A percentile compares a stretch with the other conserved stretches of the same genome.
Evolutionary conservation across 1,139 yeast species (phyloP).

Genomic region (Pichia terricola): DNA sequence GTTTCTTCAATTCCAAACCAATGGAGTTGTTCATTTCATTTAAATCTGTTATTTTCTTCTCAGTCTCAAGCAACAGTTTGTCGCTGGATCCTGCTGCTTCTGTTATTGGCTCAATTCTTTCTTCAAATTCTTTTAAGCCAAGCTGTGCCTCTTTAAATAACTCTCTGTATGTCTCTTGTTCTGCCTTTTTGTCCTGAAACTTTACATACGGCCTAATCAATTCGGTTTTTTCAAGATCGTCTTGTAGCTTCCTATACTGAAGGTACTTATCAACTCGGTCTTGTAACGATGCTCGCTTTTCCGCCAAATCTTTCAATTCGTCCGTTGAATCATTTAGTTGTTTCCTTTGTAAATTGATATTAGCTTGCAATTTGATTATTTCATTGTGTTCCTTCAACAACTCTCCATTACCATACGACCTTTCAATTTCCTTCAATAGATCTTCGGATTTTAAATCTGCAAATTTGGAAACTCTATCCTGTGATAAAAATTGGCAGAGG

Average conservation of each 20-base stretch:
- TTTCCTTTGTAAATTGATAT: slow-evolving; percentile 25
- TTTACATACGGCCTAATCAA: slow-evolving; percentile 54
- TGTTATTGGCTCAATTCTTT: slow-evolving; percentile 32
- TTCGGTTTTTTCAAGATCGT: slow-evolving; percentile 39
- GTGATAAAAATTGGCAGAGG: slow-evolving; percentile 90
- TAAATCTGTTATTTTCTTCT: slow-evolving; percentile 5
- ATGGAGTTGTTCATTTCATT: slow-evolving; percentile 11
- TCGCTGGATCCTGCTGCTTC: slow-evolving; percentile 11
- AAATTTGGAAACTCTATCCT: slow-evolving; percentile 90
- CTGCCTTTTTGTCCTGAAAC: slow-evolving; percentile 39
- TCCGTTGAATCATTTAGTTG: slow-evolving; percentile 27
- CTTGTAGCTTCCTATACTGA: slow-evolving; percentile 29
- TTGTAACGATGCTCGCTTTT: slow-evolving; percentile 25
- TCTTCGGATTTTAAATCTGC: slow-evolving; percentile 74
- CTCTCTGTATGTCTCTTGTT: slow-evolving; percentile 32
- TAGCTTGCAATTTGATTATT: slow-evolving; percentile 44
- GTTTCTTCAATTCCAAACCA: slow-evolving; percentile 16
- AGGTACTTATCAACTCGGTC: slow-evolving; percentile 22
- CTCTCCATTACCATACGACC: slow-evolving; percentile 64
- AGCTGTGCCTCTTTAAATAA: slow-evolving; percentile 27
- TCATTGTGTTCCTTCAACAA: slow-evolving; percentile 48
- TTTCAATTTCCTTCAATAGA: slow-evolving; percentile 65
- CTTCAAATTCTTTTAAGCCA: slow-evolving; percentile 18
- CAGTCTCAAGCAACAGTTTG: slow-evolving; percentile 11
- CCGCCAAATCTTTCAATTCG: slow-evolving; percentile 26